These are phyloP conservation scores for Excoecaria agallocha DNA, from an alignment of 345 rosid species.

Conservation along the genomic window DNA sequence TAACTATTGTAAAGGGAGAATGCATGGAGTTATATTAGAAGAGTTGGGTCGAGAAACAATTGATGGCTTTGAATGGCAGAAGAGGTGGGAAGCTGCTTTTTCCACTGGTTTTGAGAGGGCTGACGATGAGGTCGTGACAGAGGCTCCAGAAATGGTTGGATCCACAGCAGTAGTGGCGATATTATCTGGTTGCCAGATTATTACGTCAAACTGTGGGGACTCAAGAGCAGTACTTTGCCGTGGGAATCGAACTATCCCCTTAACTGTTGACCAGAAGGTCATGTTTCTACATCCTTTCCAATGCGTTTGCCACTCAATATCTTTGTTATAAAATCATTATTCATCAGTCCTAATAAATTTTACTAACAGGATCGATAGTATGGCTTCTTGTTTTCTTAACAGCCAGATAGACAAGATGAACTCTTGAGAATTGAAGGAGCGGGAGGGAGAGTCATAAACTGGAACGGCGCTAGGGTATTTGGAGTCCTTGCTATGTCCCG, in stretches of 20 bases:
- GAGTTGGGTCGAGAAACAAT: slow-evolving; percentile 39
- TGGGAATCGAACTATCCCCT: slow-evolving; percentile 41
- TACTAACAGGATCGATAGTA: slow-evolving; percentile 2
- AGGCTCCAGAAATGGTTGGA: slow-evolving; percentile 57
- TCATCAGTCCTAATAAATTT: not conserved
- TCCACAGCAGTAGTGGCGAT: slow-evolving; percentile 57
- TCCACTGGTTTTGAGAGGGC: slow-evolving; percentile 42
- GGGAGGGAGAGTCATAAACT: slow-evolving; percentile 66
- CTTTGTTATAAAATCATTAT: not conserved
- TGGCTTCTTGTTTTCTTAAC: slow-evolving; percentile 27
- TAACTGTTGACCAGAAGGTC: slow-evolving; percentile 64
- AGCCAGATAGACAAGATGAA: slow-evolving; percentile 67
- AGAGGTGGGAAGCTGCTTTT: slow-evolving; percentile 47
- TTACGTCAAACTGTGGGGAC: slow-evolving; percentile 60
- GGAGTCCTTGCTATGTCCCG: slow-evolving; percentile 82
- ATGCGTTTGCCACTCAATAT: not conserved
- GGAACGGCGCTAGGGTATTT: slow-evolving; percentile 68
- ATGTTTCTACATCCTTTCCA: slow-evolving; percentile 2
- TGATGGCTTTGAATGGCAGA: slow-evolving; percentile 43
- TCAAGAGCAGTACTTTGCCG: slow-evolving; percentile 61
- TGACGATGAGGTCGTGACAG: slow-evolving; percentile 38
- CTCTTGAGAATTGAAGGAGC: slow-evolving; percentile 53
- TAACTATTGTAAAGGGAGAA: slow-evolving; percentile 46
- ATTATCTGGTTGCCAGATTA: slow-evolving; percentile 58
- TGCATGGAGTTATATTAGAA: slow-evolving; percentile 56